Evolutionary conservation across 192 early-diverging fungal genomes (phyloP), one percentile per base, ranked within the genome.

Genomic region (Diversispora epigaea): DNA sequence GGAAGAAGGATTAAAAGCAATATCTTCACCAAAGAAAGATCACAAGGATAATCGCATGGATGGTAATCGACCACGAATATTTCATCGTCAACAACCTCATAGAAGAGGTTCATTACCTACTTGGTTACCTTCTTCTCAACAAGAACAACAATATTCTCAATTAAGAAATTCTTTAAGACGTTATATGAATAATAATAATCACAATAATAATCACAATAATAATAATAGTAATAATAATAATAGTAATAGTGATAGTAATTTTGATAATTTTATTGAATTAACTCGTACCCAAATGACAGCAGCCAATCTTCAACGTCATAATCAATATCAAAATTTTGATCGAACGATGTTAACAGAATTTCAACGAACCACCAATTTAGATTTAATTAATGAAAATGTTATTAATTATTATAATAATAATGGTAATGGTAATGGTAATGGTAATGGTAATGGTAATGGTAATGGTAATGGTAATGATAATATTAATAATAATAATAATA

Each of bases 381-480:
- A 75, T 45, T 76, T 71, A 12, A 74, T 76, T 41, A 76, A 77
- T 0, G 81, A 82, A 41, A 76, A 47, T 47, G 25, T 71, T 17
- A 17, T 32, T 67, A 32, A 32, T 32, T 32, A 32, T 32, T 1
- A 32, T 32, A 2, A 32, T 32, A 32, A 32, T 32, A 32, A 32
- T n/a, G n/a, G n/a, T 32, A 32, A 32, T 32, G 2, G 2, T 32
- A 32, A 32, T 32, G 2, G 2, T 32, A 32, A 32, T 32, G 2
- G 2, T 32, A 32, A 32, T 32, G 25, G 25, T 32, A 32, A 32
- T 32, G 25, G 2, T 32, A 32, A 32, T 32, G 2, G 2, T 32
- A 32, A 32, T 32, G 2, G 2, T 32, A 32, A 32, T 32, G 25
- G 25, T 32, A 32, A 32, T 32, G 25, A n/a, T n/a, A 32, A 32